Evolutionary conservation across 306 rosid genomes (phyloP).

Genomic region (Gastrolobium bilobum): DNA sequence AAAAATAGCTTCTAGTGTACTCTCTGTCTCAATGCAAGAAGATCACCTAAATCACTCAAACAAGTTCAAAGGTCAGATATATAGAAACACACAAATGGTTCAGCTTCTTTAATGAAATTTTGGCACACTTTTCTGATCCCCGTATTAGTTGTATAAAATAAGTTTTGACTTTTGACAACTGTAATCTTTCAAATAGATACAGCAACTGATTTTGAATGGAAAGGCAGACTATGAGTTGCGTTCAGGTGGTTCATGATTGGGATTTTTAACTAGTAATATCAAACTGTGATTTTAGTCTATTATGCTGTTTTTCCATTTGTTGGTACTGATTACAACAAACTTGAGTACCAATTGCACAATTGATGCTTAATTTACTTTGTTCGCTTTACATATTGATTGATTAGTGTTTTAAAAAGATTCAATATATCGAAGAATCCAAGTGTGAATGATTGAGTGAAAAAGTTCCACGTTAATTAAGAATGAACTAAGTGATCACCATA

Average conservation of each 20-base stretch:
- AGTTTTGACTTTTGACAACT: constrained; percentile 30
- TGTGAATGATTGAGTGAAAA: too few relatives aligned
- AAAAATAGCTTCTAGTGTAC: constrained; percentile 56
- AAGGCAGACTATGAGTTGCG: constrained; percentile 59
- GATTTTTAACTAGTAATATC: not conserved
- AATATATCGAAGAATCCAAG: too few relatives aligned
- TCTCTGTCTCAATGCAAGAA: constrained; percentile 55
- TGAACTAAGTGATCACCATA: too few relatives aligned
- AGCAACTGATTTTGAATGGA: constrained; percentile 67
- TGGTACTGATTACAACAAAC: not conserved
- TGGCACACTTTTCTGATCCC: constrained; percentile 29
- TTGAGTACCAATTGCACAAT: constrained; percentile 4
- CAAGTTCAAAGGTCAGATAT: constrained; percentile 74
- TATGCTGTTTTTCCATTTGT: not conserved
- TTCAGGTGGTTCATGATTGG: constrained; percentile 59
- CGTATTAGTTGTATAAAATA: constrained; percentile 12
- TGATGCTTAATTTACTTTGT: constrained; percentile 2
- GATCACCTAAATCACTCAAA: constrained; percentile 45
- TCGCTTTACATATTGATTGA: not conserved
- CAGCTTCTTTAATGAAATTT: constrained; percentile 36
- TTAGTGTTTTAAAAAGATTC: not conserved
- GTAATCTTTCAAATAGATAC: constrained; percentile 41
- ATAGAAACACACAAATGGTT: constrained; percentile 29
- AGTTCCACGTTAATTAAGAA: too few relatives aligned
- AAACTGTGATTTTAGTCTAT: not conserved